Base-by-base conservation (phyloP, 352 stramenopile species). In the Lagenidium giganteum region DNA sequence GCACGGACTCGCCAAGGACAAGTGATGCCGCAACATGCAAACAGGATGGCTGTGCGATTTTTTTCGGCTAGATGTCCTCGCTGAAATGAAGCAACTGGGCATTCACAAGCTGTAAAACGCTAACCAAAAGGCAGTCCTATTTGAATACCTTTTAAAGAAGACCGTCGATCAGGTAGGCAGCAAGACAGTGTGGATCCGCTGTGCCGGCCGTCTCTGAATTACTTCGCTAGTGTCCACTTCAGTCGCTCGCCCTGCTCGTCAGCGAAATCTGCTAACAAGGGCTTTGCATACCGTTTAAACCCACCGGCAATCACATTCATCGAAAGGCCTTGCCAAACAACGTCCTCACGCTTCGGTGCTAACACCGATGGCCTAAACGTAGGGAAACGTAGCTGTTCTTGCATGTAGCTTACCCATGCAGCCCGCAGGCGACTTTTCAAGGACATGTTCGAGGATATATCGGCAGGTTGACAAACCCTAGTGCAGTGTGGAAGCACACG, bases 71-170 rank as follows among this genome's bases (percentile, higher is more conserved):
- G n/a, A 54, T 14, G 38, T 53, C 14, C 6, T 38, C 18, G 4
- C 28, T 5, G 16, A 26, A 9, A 57, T 62, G 34, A 8, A 26
- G 0, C 2, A 59, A 16, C 11, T 46, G 4, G 41, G 37, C 12
- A 55, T 67, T 1, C 25, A 47, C 20, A 31, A 13, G 14, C 34
- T 64, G 1, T 66, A 51, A 35, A 72, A 65, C 36, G 62, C 54
- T 0, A 36, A 72, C 31, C 54, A 64, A 37, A 64, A 43, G 3
- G 48, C 43, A 1, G 36, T 68, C 0, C 57, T 48, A 27, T 61
- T 70, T 35, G 46, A 73, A 27, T 72, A 68, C 33, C 25, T 68
- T 0, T 48, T 54, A 0, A 56, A 54, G 44, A 56, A 48, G 17
- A 70, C 43, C 6, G 33, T 72, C 6, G 57, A 38, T n/a, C 14